Evolutionary conservation across 345 rosid species (phyloP).

Genomic region (Excoecaria agallocha): DNA sequence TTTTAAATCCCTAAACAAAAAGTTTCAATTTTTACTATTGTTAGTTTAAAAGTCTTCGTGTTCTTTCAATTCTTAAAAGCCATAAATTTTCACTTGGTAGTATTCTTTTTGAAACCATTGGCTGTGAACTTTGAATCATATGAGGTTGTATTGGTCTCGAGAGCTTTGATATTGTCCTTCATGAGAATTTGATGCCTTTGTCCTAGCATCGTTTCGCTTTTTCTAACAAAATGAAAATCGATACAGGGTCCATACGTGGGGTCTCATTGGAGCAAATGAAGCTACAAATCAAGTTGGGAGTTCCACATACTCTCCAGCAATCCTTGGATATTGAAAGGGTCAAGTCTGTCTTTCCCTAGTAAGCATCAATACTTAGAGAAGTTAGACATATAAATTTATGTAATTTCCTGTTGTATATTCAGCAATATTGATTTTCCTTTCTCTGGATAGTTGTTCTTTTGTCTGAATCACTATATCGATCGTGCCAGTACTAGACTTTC

Average conservation of each 20-base stretch:
- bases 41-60: not conserved
- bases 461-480: not conserved
- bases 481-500: not conserved
- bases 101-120: not conserved
- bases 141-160: not conserved
- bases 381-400: not conserved
- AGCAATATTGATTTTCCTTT: not conserved
- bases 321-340: constrained; percentile 62
- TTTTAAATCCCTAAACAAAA: not conserved
- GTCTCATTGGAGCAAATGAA: constrained; percentile 85
- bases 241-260: constrained; percentile 87
- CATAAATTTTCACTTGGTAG: not conserved
- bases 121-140: not conserved
- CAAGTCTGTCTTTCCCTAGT: constrained; percentile 88
- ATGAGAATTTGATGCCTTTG: constrained; percentile 5
- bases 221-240: constrained; percentile 6
- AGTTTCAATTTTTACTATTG: no score
- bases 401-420: not conserved
- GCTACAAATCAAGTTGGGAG: constrained; percentile 79
- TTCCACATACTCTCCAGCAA: constrained; percentile 75
- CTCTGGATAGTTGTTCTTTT: not conserved
- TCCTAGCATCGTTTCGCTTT: constrained; percentile 3
- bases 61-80: not conserved
- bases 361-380: constrained; percentile 28
- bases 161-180: not conserved